Percentiles rank a stretch among this genome's conserved stretches.
Conservation (phyloP, 2,329 filamentous ascomycete species). For the Meredithiella fracta region DNA sequence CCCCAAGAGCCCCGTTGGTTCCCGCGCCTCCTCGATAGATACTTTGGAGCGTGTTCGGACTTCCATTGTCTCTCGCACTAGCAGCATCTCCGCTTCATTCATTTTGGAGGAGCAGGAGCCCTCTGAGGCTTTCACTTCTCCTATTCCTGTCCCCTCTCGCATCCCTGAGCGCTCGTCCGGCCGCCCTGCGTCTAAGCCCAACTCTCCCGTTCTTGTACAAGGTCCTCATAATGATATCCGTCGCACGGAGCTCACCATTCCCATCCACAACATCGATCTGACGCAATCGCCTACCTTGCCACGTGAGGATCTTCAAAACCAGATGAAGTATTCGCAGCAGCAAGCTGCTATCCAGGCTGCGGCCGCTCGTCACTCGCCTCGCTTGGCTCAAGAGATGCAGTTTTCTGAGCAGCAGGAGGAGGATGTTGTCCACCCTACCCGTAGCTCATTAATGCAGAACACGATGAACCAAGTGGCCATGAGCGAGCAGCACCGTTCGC, state of each 20-base stretch:
- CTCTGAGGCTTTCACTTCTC: conserved; percentile 15
- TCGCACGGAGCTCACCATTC: conserved; percentile 7
- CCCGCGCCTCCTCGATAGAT: conserved; percentile 33
- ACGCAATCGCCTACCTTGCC: conserved; percentile 13
- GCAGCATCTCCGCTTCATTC: conserved; percentile 14
- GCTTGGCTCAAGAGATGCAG: background rate
- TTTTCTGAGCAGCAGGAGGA: background rate
- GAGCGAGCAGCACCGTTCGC: conserved; percentile 7
- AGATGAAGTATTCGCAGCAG: conserved; percentile 6
- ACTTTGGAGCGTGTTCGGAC: conserved; percentile 27
- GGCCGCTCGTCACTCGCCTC: conserved; percentile 5
- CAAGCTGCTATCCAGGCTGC: background rate
- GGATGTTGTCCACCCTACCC: background rate
- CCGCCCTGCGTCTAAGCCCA: background rate
- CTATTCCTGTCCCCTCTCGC: background rate
- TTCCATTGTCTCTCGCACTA: conserved; percentile 23
- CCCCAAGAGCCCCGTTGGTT: conserved; percentile 33
- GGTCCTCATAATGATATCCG: background rate
- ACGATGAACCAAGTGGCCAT: conserved; percentile 20
- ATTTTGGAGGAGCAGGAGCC: conserved; percentile 32
- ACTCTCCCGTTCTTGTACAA: background rate
- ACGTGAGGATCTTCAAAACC: conserved; percentile 6
- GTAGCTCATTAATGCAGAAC: background rate
- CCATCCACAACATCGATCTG: background rate
- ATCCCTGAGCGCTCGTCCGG: conserved; percentile 5